Evolutionary conservation across 768 basidiomycete species (phyloP).

Genomic region (Lenzites betulinus): DNA sequence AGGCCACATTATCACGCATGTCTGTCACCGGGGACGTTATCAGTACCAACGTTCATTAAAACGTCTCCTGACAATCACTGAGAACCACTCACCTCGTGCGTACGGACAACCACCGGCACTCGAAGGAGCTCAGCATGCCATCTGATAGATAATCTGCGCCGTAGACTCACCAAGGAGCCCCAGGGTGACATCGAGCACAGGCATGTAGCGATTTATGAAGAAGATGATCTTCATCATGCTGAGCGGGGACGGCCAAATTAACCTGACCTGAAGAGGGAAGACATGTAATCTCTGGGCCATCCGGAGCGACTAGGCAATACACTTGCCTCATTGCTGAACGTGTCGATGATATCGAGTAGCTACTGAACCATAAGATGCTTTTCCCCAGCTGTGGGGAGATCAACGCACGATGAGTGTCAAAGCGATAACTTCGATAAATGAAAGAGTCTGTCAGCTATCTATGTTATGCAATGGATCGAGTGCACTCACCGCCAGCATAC

Average conservation of each 20-base stretch:
- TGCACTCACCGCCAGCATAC: no score
- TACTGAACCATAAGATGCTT: background rate
- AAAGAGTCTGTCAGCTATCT: no score
- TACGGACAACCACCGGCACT: background rate
- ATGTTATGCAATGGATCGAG: no score
- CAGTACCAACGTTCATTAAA: no score
- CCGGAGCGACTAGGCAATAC: background rate
- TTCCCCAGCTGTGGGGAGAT: no score
- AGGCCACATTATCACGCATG: background rate
- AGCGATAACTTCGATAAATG: background rate
- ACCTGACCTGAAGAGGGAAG: background rate
- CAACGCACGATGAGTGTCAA: background rate
- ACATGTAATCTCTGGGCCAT: background rate
- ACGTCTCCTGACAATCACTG: no score
- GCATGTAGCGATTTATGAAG: conserved; percentile 9
- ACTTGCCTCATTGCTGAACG: conserved; percentile 6
- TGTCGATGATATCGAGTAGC: background rate
- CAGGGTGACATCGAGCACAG: background rate
- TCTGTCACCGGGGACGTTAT: background rate
- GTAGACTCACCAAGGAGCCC: background rate
- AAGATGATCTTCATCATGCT: conserved; percentile 13
- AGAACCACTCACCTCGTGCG: background rate
- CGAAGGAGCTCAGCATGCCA: no score
- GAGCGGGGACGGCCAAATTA: conserved; percentile 3
- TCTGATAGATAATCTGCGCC: background rate